Evolutionary conservation across 2,329 filamentous ascomycete species (phyloP), one percentile per base, ranked within the genome.

Genomic region (Colletotrichum ledebouriae): DNA sequence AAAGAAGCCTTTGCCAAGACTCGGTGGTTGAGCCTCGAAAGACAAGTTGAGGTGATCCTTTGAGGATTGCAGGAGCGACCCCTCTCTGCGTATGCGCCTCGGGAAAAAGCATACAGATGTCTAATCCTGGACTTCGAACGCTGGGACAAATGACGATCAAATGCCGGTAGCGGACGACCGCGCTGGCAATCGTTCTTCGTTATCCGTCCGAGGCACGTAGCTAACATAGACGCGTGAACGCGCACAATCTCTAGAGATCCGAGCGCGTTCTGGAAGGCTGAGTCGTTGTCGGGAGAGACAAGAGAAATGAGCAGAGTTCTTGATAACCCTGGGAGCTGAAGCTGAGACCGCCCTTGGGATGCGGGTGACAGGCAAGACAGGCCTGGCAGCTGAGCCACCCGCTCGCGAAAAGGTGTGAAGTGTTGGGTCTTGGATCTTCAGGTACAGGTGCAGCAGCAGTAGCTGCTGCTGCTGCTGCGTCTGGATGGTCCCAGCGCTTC

Each of bases 401-500:
- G n/a, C 17, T 7, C 20, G 11, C 4, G 12, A 15, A 39, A 39
- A 39, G 2, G 29, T 29, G 6, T 7, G 29, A 29, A 9, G 6
- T 29, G 6, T 29, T 29, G 29, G 29, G 1, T 29, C 6, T 7
- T 29, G 29, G 29, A 29, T 7, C 6, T 29, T 29, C 29, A 29
- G 6, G 29, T 29, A 4, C 25, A 6, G 25, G 5, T 29, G 4
- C 4, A 6, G 29, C 29, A 7, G 29, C 29, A n/a, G n/a, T n/a
- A n/a, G 17, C 4, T 29, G 29, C 29, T 29, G 29, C 29, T 29
- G 29, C 29, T 7, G 6, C 29, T 9, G 29, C 29, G 29, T 39
- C 37, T 39, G 37, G 41, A 66, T 49, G 41, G 49, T 7, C 58
- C 58, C 49, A 39, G 63, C 58, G 49, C 4, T n/a, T 58, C 34